phyloP scores from a whole-genome alignment of 2,329 filamentous ascomycete genomes.

The Penicillium palitans region DNA sequence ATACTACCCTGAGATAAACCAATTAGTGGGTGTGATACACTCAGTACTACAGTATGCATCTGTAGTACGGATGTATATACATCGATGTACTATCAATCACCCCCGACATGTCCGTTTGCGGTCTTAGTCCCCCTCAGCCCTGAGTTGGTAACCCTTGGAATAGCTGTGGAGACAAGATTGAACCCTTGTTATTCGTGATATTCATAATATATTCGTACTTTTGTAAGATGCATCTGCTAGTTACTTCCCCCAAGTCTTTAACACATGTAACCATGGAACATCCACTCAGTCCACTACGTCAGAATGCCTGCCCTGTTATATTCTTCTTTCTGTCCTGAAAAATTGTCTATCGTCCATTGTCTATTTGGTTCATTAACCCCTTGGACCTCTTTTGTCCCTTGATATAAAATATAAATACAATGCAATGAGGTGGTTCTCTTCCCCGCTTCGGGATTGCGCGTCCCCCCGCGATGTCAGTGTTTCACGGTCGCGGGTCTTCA shows the following conservation, averaged over 20 bases:
- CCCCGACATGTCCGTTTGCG: background rate
- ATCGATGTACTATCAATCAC: too few relatives aligned
- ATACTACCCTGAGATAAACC: background rate
- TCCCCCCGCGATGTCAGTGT: background rate
- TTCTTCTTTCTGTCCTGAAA: background rate
- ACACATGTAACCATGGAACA: conserved; percentile 4
- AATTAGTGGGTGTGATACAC: too few relatives aligned
- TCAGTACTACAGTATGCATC: background rate
- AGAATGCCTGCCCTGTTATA: background rate
- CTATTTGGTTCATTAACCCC: too few relatives aligned
- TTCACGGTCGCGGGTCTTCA: conserved; percentile 15
- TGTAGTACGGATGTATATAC: background rate
- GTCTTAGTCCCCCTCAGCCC: background rate
- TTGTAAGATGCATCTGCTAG: background rate
- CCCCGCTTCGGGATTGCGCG: background rate
- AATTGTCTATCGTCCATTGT: background rate
- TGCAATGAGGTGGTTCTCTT: conserved; percentile 8
- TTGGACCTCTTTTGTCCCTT: background rate
- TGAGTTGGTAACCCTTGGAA: background rate
- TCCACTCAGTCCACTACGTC: conserved; percentile 2
- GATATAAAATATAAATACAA: background rate
- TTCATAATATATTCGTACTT: background rate
- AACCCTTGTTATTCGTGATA: background rate
- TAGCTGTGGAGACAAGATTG: background rate
- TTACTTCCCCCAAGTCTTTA: too few relatives aligned